phyloP scores from a whole-genome alignment of 306 rosid genomes.

The Astragalus membranaceus region DNA sequence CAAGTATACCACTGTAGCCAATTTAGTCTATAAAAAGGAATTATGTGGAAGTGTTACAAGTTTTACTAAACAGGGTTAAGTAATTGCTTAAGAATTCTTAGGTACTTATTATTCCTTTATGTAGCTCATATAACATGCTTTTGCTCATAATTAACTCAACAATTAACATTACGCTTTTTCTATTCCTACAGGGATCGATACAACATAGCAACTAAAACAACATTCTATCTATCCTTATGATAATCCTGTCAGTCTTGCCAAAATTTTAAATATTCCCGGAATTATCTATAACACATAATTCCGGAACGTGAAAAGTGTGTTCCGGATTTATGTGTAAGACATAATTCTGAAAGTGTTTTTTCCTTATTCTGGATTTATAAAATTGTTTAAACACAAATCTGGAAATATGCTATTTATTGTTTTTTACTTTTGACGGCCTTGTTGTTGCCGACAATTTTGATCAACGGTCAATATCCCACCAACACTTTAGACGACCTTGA shows the following conservation, averaged over 20 bases:
- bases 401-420: too few species aligned
- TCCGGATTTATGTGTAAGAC: too few species aligned
- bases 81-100: not conserved
- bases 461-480: too few species aligned
- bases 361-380: too few species aligned
- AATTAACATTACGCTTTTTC: not conserved
- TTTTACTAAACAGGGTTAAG: not conserved
- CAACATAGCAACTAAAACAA: conserved; percentile 66
- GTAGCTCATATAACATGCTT: not conserved
- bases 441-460: too few species aligned
- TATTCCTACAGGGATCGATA: conserved; percentile 51
- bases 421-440: too few species aligned
- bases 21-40: not conserved
- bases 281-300: too few species aligned
- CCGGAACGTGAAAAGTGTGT: too few species aligned
- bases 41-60: not conserved
- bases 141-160: not conserved
- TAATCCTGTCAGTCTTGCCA: conserved; percentile 64
- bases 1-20: not conserved
- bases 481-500: too few species aligned
- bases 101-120: not conserved
- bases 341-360: too few species aligned
- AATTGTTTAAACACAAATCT: too few species aligned
- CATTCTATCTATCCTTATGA: conserved; percentile 57
- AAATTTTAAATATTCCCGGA: too few species aligned